phyloP scores from a whole-genome alignment of 2,329 filamentous ascomycete genomes.

The Phialophora chinensis region DNA sequence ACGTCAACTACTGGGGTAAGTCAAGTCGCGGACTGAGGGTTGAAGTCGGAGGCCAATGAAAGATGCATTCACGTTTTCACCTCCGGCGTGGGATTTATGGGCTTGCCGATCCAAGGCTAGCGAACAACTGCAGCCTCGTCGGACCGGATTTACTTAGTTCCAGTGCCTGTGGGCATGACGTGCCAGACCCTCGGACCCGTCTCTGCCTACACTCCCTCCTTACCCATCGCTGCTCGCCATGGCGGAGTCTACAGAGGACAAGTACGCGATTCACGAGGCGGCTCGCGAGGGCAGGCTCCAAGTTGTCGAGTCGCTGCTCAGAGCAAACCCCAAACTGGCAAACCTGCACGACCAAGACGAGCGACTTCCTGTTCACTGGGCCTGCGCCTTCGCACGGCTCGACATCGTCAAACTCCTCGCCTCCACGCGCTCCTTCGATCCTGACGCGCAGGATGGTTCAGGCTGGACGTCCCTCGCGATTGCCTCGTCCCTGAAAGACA shows the following conservation, averaged over 20 bases:
- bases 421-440: constrained; percentile 38
- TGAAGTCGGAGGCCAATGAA: constrained; percentile 1
- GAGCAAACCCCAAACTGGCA: constrained; percentile 75
- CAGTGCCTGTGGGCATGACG: neutral
- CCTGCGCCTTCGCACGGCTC: constrained; percentile 78
- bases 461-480: constrained; percentile 61
- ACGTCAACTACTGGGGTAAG: neutral
- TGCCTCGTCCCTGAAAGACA: constrained; percentile 53
- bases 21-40: neutral
- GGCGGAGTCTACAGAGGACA: constrained; percentile 49
- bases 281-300: constrained; percentile 75
- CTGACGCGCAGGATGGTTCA: constrained; percentile 47
- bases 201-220: neutral
- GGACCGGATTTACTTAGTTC: neutral
- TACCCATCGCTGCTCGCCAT: constrained; percentile 1
- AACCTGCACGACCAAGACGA: constrained; percentile 80
- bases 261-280: constrained; percentile 85
- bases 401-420: constrained; percentile 73
- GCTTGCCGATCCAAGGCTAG: neutral
- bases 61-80: neutral
- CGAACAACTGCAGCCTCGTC: neutral
- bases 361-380: constrained; percentile 92
- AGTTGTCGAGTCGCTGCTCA: constrained; percentile 20
- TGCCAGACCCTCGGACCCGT: neutral
- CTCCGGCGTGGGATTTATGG: neutral